These are phyloP conservation scores for Umbelopsis vinacea DNA, from an alignment of 192 early-diverging fungal genomes.

Conservation along the genomic window DNA sequence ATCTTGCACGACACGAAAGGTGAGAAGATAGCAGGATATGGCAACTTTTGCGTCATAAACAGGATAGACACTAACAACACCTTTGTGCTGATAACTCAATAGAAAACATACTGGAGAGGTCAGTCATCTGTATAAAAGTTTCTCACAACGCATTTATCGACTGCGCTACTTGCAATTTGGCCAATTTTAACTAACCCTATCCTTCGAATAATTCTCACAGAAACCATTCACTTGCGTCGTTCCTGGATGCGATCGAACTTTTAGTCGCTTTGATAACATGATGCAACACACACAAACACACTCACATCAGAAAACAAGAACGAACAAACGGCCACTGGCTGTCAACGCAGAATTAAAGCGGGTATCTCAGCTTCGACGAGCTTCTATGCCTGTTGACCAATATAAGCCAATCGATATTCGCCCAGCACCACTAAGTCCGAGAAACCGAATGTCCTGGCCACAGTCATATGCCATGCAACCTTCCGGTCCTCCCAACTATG, in stretches of 20 bases:
- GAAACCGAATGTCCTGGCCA: slow-evolving; percentile 14
- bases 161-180: too few relatives aligned
- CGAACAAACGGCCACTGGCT: neutral
- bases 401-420: slow-evolving; percentile 1
- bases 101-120: slow-evolving; percentile 33
- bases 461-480: neutral
- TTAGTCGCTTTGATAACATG: slow-evolving; percentile 83
- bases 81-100: too few relatives aligned
- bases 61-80: too few relatives aligned
- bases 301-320: slow-evolving; percentile 34
- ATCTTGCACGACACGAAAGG: slow-evolving; percentile 56
- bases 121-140: neutral
- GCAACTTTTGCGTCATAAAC: neutral
- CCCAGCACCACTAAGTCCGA: neutral
- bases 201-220: slow-evolving; percentile 27
- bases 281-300: slow-evolving; percentile 80
- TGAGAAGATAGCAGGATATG: neutral
- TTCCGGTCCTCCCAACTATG: neutral
- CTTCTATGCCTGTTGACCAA: neutral
- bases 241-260: slow-evolving; percentile 64
- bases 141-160: too few relatives aligned
- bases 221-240: slow-evolving; percentile 76
- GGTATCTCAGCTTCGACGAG: slow-evolving; percentile 1
- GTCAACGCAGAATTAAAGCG: slow-evolving; percentile 9
- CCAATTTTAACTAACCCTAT: neutral